A percentile compares a stretch with the other conserved stretches of the same genome.
phyloP scores from a whole-genome alignment of 352 stramenopile genomes.

The Pythium catenulatum region DNA sequence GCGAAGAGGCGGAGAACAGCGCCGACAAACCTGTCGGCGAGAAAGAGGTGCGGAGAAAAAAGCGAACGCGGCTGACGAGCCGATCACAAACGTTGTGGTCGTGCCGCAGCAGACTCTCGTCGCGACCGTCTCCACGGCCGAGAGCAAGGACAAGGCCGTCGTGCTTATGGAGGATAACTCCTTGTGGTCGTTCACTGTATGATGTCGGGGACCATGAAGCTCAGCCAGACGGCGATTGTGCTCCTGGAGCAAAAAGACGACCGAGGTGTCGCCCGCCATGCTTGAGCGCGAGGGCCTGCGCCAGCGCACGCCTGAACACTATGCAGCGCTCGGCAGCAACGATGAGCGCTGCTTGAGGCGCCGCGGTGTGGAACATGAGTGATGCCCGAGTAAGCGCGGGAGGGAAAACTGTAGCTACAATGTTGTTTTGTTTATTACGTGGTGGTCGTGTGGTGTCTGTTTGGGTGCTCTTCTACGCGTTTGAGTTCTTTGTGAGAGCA shows the following conservation, averaged over 20 bases:
- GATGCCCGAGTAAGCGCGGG: too few relatives aligned
- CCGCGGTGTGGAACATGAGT: too few relatives aligned
- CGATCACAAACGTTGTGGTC: neutral
- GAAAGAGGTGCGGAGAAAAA: constrained; percentile 57
- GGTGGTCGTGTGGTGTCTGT: too few relatives aligned
- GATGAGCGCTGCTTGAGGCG: too few relatives aligned
- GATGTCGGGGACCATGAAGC: constrained; percentile 87
- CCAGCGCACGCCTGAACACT: constrained; percentile 85
- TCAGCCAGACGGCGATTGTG: constrained; percentile 82
- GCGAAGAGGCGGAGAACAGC: constrained; percentile 33
- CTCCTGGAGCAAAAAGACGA: constrained; percentile 92
- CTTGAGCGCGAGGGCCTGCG: constrained; percentile 87
- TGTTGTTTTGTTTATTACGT: too few relatives aligned
- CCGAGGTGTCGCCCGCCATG: constrained; percentile 76
- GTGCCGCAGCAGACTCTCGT: constrained; percentile 35
- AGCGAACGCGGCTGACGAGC: constrained; percentile 18
- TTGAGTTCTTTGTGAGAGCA: too few relatives aligned
- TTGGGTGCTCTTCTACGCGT: too few relatives aligned
- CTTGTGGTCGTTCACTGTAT: constrained; percentile 84
- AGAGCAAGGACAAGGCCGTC: constrained; percentile 46
- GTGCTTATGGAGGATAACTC: constrained; percentile 64
- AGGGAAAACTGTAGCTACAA: too few relatives aligned
- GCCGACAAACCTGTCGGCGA: constrained; percentile 25
- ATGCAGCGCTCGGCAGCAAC: constrained; percentile 88
- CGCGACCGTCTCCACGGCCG: constrained; percentile 5